Percentiles rank a stretch among this genome's conserved stretches.
These are phyloP conservation scores for Balakata baccata DNA, from an alignment of 345 rosid species.

Conservation along the genomic window DNA sequence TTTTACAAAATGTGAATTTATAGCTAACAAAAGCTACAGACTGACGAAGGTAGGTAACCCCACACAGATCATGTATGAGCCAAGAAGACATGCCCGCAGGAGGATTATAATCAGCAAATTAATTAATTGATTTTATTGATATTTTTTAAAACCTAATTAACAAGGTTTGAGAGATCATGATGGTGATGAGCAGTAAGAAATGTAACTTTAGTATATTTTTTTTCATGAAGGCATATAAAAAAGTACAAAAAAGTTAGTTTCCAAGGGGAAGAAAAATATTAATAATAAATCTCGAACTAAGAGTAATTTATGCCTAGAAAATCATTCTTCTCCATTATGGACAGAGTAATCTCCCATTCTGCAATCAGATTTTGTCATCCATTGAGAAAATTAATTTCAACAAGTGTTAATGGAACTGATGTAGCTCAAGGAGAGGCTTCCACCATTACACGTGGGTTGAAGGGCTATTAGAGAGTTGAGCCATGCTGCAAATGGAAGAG, in stretches of 20 bases:
- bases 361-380: constrained; percentile 2
- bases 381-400: not conserved
- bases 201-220: not conserved
- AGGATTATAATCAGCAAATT: too few relatives aligned
- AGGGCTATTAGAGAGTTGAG: constrained; percentile 7
- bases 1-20: too few relatives aligned
- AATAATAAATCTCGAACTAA: not conserved
- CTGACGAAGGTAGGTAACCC: too few relatives aligned
- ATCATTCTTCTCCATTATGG: not conserved
- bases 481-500: constrained; percentile 16
- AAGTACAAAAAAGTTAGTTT: not conserved
- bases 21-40: too few relatives aligned
- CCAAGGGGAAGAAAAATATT: not conserved
- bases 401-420: not conserved
- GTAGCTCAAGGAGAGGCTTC: not conserved
- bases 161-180: too few relatives aligned
- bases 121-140: too few relatives aligned
- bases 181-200: too few relatives aligned
- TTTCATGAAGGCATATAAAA: too few relatives aligned
- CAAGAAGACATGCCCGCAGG: too few relatives aligned
- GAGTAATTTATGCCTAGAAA: not conserved
- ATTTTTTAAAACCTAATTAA: not conserved
- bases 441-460: constrained; percentile 13
- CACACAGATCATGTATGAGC: too few relatives aligned
- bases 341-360: constrained; percentile 6